Conservation (phyloP, 2,329 filamentous ascomycete species). For the Exophiala mesophila region DNA sequence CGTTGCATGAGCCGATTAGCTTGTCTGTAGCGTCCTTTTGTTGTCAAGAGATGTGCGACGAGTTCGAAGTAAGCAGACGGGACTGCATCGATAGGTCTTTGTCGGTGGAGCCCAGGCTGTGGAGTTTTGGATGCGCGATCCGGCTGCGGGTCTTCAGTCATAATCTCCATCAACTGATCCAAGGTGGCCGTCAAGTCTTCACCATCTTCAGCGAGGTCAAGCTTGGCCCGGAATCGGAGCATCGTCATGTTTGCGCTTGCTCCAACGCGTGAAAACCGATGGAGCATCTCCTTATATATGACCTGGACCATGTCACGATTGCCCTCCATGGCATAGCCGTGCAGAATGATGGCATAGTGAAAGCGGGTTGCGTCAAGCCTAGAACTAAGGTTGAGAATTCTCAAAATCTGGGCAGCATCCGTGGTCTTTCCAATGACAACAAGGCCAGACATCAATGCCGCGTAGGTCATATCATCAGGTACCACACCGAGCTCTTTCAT, state of each 20-base stretch:
- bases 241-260: conserved; percentile 34
- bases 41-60: conserved; percentile 53
- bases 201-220: conserved; percentile 13
- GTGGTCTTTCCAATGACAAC: conserved; percentile 49
- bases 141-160: conserved; percentile 37
- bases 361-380: conserved; percentile 38
- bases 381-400: conserved; percentile 35
- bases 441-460: conserved; percentile 56
- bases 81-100: conserved; percentile 38
- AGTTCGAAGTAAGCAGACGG: conserved; percentile 51
- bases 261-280: conserved; percentile 33
- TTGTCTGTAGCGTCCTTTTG: conserved; percentile 41
- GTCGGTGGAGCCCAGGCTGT: conserved; percentile 31
- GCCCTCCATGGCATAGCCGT: conserved; percentile 47
- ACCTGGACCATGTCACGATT: conserved; percentile 46
- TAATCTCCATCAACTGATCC: conserved; percentile 30
- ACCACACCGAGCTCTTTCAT: conserved; percentile 51
- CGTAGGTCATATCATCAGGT: conserved; percentile 55
- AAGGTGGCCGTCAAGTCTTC: conserved; percentile 2
- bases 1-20: conserved; percentile 54
- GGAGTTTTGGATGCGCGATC: conserved; percentile 43
- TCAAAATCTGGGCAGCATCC: conserved; percentile 51
- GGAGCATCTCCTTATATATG: conserved; percentile 43
- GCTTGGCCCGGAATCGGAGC: conserved; percentile 33
- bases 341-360: conserved; percentile 45